Conservation (phyloP, 306 rosid species). For the Quercus glauca region DNA sequence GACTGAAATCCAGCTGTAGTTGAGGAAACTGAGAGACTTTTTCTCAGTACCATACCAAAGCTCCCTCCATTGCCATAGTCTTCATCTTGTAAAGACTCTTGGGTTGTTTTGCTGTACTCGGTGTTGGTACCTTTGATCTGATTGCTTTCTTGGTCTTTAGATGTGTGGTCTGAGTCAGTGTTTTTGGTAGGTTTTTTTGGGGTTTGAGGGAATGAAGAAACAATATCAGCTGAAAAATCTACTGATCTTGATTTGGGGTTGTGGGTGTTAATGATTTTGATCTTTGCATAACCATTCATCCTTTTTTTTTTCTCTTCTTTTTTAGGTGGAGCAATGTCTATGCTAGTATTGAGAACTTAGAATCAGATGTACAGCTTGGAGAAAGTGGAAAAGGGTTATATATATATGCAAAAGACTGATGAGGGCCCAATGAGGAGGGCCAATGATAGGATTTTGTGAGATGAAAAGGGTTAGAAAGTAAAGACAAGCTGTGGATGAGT, state of each 20-base stretch:
- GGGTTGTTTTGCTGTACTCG: neutral
- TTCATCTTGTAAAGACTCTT: neutral
- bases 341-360: neutral
- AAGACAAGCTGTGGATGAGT: no score
- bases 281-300: slow-evolving; percentile 59
- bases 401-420: neutral
- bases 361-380: neutral
- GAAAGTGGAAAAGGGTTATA: neutral
- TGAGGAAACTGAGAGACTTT: slow-evolving; percentile 47
- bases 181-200: neutral
- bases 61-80: slow-evolving; percentile 23
- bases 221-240: slow-evolving; percentile 39
- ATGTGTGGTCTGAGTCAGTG: neutral
- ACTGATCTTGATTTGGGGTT: slow-evolving; percentile 56
- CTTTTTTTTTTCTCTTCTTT: slow-evolving; percentile 21
- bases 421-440: neutral
- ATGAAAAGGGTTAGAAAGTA: no score
- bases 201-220: slow-evolving; percentile 26
- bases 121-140: slow-evolving; percentile 4
- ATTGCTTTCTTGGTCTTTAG: neutral
- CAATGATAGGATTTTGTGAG: no score
- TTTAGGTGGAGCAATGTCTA: neutral
- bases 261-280: slow-evolving; percentile 18
- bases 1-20: slow-evolving; percentile 34
- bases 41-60: slow-evolving; percentile 29